A percentile compares a stretch with the other conserved stretches of the same genome.
Conservation (phyloP, 2,329 filamentous ascomycete species). For the Botrytis fabae region DNA sequence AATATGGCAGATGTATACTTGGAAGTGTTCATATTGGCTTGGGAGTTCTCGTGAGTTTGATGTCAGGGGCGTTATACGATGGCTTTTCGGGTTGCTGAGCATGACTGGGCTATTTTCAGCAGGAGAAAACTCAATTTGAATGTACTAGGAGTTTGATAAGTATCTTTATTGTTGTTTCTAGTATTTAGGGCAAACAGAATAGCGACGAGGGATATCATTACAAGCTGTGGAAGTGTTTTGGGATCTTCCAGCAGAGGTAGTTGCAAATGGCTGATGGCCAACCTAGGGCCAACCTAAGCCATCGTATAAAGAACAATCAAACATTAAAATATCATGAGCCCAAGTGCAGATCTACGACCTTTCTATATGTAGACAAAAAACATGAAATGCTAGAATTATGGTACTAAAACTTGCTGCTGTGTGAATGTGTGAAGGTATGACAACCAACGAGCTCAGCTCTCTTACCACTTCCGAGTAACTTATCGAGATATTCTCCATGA, state of each 20-base stretch:
- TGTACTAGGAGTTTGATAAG: neutral
- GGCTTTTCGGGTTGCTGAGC: neutral
- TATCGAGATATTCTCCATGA: neutral
- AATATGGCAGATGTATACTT: neutral
- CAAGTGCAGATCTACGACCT: neutral
- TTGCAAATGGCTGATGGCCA: no score
- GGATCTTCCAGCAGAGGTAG: no score
- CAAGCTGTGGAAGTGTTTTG: neutral
- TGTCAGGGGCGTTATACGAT: rapidly evolving
- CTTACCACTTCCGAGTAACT: neutral
- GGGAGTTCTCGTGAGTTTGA: neutral
- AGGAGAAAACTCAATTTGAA: rapidly evolving
- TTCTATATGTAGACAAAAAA: neutral
- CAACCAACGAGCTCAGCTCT: neutral
- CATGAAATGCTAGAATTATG: neutral
- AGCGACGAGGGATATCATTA: neutral
- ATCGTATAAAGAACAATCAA: neutral
- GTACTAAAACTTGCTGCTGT: neutral
- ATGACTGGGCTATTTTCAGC: neutral
- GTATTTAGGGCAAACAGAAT: neutral
- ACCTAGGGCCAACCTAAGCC: no score
- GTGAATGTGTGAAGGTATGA: neutral
- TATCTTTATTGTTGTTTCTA: neutral
- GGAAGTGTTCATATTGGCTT: neutral
- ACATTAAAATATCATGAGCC: neutral